Evolutionary conservation across 148 eudicot species (phyloP).

Genomic region (Spergularia marina): DNA sequence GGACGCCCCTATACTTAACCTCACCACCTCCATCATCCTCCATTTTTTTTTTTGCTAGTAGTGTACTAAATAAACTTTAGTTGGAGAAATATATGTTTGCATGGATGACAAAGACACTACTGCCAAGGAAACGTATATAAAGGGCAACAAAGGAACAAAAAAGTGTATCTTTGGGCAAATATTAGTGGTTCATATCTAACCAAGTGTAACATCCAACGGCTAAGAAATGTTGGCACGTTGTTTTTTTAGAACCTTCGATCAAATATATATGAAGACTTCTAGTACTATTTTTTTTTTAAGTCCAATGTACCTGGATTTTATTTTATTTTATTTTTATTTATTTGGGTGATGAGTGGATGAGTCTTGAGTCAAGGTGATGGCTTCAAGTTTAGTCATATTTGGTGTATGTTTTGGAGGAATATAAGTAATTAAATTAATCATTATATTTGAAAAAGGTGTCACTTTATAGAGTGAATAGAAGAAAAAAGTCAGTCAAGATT

Average conservation of each 20-base stretch:
- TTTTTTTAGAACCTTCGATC: constrained; percentile 24
- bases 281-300: not conserved
- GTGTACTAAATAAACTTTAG: not conserved
- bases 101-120: constrained; percentile 17
- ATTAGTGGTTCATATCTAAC: constrained; percentile 18
- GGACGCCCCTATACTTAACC: constrained; percentile 66
- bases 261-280: constrained; percentile 13
- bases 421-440: constrained; percentile 1
- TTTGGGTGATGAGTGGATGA: constrained; percentile 1
- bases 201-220: constrained; percentile 37
- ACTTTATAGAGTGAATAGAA: not conserved
- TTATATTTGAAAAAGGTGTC: not conserved
- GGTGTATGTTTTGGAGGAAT: not conserved
- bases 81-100: constrained; percentile 1
- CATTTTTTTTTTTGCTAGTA: constrained; percentile 6
- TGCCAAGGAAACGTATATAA: constrained; percentile 18
- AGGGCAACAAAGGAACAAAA: constrained; percentile 6
- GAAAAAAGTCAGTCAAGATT: constrained; percentile 16
- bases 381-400: constrained; percentile 28
- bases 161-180: constrained; percentile 9
- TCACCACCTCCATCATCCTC: constrained; percentile 39
- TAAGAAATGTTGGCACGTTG: constrained; percentile 18
- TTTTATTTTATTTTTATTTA: not conserved
- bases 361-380: constrained; percentile 57
- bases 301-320: constrained; percentile 58